phyloP scores from a whole-genome alignment of 352 stramenopile species.

The Globisporangium orthogonon region DNA sequence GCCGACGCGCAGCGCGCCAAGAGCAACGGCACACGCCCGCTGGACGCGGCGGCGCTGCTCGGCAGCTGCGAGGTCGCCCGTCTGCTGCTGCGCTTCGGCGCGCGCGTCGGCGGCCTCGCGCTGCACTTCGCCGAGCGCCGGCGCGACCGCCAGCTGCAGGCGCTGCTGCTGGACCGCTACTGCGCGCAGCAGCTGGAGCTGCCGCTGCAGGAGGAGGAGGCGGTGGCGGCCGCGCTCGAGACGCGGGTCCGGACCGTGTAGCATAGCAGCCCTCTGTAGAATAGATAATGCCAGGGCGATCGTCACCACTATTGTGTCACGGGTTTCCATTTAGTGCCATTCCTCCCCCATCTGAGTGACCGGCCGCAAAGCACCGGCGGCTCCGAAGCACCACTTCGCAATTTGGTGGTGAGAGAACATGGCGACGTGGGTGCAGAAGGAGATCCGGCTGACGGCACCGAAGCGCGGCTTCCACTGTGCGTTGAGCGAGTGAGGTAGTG shows the following conservation, averaged over 20 bases:
- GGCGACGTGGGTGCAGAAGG: conserved; percentile 82
- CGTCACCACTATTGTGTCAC: no score
- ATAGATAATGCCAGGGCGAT: no score
- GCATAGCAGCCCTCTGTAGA: background rate
- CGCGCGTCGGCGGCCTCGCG: conserved; percentile 49
- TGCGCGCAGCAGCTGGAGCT: conserved; percentile 41
- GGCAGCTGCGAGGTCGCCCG: conserved; percentile 52
- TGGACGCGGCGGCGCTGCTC: conserved; percentile 62
- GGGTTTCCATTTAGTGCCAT: no score
- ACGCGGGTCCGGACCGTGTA: background rate
- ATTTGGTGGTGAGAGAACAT: conserved; percentile 12
- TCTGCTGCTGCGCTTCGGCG: conserved; percentile 62
- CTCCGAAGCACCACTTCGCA: background rate
- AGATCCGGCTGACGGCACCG: conserved; percentile 76
- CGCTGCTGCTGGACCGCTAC: conserved; percentile 57
- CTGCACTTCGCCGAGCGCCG: conserved; percentile 72
- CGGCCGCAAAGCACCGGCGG: no score
- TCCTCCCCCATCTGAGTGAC: no score
- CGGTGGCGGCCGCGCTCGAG: background rate
- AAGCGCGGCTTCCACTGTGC: conserved; percentile 78
- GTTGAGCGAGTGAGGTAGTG: background rate
- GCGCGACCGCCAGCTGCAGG: conserved; percentile 49
- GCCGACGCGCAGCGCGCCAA: conserved; percentile 54
- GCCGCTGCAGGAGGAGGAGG: background rate
- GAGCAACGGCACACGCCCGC: conserved; percentile 63